Base-by-base conservation (phyloP, 768 basidiomycete genomes). In the Lepiota brunneoincarnata region DNA sequence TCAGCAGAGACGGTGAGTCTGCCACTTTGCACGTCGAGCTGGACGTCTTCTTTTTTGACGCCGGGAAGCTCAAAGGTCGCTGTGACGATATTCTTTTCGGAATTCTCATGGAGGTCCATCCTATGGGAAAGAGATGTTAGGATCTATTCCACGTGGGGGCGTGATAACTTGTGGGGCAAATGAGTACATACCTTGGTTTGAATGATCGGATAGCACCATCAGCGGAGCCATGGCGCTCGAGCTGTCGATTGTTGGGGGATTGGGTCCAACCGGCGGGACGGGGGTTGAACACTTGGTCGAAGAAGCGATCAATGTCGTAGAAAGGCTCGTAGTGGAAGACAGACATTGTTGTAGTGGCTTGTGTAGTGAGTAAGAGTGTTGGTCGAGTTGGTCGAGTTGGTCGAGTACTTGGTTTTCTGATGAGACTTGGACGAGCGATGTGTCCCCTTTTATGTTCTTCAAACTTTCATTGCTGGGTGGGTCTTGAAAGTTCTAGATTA, bases 31-130 rank as follows among this genome's bases (percentile, higher is more conserved):
- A 82, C 60, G 51, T 84, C 81, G 58, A 86, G 75, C 45, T 67
- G 65, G 44, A 84, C 69, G 55, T 83, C 67, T 42, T 81, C 76
- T 28, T 78, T 75, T 51, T 68, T 67, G 36, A 84, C 24, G 18
- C 83, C 83, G 0, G 84, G 83, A 6, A 86, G 67, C 58, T 86
- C 83, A 60, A 85, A 82, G 7, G 72, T 65, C 38, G 82, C 82
- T 0, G 78, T 80, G 36, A 84, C 76, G 35, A 69, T 61, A 59
- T 81, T 80, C 20, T 64, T 67, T 18, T 77, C 71, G 0, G 59
- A 42, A 53, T 81, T 68, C 59, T 84, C 81, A 59, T 80, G 76
- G 11, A 83, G 65, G 57, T 83, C 79, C 75, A 84, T 77, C 58
- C 82, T 83, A 56, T 47, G 6, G 42, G 17, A 17, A 10, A 31